phyloP scores from a whole-genome alignment of 2,329 filamentous ascomycete genomes.

The Onygena corvina region DNA sequence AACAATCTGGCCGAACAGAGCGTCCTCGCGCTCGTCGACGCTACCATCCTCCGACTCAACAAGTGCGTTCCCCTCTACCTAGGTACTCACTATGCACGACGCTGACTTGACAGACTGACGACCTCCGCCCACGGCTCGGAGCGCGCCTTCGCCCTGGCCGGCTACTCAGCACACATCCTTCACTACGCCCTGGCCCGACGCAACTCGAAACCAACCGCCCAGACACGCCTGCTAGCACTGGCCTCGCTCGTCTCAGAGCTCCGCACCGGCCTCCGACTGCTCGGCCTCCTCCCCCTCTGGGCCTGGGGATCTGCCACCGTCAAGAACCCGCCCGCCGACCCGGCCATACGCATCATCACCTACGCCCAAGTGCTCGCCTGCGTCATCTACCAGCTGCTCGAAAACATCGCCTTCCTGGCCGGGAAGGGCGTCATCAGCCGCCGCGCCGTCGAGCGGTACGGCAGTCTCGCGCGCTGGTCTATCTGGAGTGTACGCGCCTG shows the following conservation, averaged over 20 bases:
- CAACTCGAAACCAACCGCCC: slow-evolving; percentile 24
- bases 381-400: slow-evolving; percentile 61
- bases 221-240: slow-evolving; percentile 40
- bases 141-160: slow-evolving; percentile 53
- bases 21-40: background rate
- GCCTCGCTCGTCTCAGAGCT: slow-evolving; percentile 39
- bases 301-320: slow-evolving; percentile 58
- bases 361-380: slow-evolving; percentile 58
- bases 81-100: background rate
- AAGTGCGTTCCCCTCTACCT: background rate
- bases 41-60: slow-evolving; percentile 5
- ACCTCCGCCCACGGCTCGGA: slow-evolving; percentile 59
- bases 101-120: slow-evolving; percentile 42
- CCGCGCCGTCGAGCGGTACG: slow-evolving; percentile 29
- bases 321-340: slow-evolving; percentile 33
- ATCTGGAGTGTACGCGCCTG: slow-evolving; percentile 69
- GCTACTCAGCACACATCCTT: slow-evolving; percentile 54
- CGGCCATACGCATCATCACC: slow-evolving; percentile 42
- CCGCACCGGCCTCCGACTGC: slow-evolving; percentile 45
- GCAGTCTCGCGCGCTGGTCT: slow-evolving; percentile 50
- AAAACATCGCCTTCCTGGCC: slow-evolving; percentile 71
- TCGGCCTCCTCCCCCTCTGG: slow-evolving; percentile 62
- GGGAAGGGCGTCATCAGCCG: slow-evolving; percentile 55
- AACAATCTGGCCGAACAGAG: background rate
- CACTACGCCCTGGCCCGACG: slow-evolving; percentile 43